phyloP scores from a whole-genome alignment of 805 yeast species.

The Yamadazyma tumulicola region DNA sequence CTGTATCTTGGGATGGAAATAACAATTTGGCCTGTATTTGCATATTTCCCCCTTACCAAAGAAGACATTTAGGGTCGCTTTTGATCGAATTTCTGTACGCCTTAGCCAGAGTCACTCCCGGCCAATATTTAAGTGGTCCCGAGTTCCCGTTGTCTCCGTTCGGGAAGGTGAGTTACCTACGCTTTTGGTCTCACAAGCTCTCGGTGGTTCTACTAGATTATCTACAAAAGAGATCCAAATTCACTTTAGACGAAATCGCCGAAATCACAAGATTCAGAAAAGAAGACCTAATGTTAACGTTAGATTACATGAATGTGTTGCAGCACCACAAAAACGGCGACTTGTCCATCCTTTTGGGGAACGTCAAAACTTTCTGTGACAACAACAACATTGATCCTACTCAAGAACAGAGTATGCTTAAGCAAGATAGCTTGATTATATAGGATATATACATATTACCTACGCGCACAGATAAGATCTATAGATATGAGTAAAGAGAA shows the following conservation, averaged over 20 bases:
- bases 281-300: constrained; percentile 57
- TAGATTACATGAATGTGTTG: constrained; percentile 49
- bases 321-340: constrained; percentile 4
- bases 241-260: constrained; percentile 50
- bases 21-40: constrained; percentile 84
- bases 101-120: constrained; percentile 53
- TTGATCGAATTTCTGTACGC: constrained; percentile 81
- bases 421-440: constrained; percentile 26
- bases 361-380: constrained; percentile 28
- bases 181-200: constrained; percentile 64
- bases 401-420: constrained; percentile 25
- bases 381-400: constrained; percentile 20
- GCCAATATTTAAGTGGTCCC: constrained; percentile 75
- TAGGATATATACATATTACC: not conserved
- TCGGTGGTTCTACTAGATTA: constrained; percentile 16
- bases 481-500: constrained; percentile 2
- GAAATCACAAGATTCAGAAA: constrained; percentile 59
- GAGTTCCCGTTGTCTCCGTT: constrained; percentile 85
- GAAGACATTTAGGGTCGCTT: constrained; percentile 70
- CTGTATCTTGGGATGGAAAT: constrained; percentile 72
- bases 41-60: constrained; percentile 89
- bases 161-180: constrained; percentile 69
- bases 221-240: constrained; percentile 6
- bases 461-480: constrained; percentile 1
- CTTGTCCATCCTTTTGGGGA: constrained; percentile 11